phyloP scores from a whole-genome alignment of 2,329 filamentous ascomycete genomes.

The Clonostachys byssicola region DNA sequence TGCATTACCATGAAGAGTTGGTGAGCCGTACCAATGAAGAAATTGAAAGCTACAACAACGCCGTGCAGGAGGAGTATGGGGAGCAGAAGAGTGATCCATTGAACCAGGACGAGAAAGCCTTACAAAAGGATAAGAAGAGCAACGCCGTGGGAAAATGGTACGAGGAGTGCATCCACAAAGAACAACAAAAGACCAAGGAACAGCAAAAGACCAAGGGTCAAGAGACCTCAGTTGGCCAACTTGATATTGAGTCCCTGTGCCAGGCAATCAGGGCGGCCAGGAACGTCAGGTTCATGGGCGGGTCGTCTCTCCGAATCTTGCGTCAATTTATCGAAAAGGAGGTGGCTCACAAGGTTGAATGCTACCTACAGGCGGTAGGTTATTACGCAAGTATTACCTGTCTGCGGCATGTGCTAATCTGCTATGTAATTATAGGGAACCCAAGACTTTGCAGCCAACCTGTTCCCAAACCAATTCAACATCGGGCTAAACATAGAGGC shows the following conservation, averaged over 20 bases:
- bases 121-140: not conserved
- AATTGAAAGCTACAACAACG: slow-evolving; percentile 6
- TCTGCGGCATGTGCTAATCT: too few species aligned
- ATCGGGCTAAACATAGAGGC: not conserved
- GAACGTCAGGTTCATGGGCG: not conserved
- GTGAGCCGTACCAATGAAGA: slow-evolving; percentile 10
- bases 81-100: not conserved
- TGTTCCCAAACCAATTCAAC: not conserved
- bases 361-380: not conserved
- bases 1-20: slow-evolving; percentile 16
- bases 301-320: not conserved
- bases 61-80: slow-evolving; percentile 2
- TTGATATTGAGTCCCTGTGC: not conserved
- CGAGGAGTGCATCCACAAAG: slow-evolving; percentile 4
- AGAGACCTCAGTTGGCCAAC: not conserved
- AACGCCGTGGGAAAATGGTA: slow-evolving; percentile 7
- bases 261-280: not conserved
- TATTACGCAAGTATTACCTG: not conserved
- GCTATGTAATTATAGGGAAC: not conserved
- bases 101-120: slow-evolving; percentile 1
- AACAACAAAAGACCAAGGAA: not conserved
- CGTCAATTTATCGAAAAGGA: not conserved
- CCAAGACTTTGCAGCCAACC: not conserved
- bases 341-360: not conserved
- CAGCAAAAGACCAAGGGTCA: not conserved